These are phyloP conservation scores for Aplosporella prunicola DNA, from an alignment of 2,329 filamentous ascomycete species.

Conservation along the genomic window DNA sequence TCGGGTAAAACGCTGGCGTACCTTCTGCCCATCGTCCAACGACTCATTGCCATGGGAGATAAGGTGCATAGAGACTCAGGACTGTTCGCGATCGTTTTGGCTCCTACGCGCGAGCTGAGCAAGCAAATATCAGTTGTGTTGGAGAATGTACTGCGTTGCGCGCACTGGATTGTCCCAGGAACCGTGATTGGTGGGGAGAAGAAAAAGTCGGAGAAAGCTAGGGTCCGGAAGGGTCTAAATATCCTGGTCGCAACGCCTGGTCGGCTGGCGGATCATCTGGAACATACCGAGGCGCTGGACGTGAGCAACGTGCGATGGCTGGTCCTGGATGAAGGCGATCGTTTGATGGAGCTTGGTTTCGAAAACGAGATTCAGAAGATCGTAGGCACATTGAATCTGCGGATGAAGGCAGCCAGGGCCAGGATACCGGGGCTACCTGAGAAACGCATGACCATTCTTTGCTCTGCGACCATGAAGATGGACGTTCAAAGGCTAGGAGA, in stretches of 20 bases:
- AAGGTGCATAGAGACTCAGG: conserved; percentile 73
- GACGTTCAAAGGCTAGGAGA: conserved; percentile 89
- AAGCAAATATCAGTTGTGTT: conserved; percentile 87
- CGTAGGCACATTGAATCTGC: conserved; percentile 65
- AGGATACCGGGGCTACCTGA: conserved; percentile 59
- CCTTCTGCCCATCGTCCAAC: conserved; percentile 80
- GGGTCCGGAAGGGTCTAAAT: conserved; percentile 86
- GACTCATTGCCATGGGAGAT: conserved; percentile 62
- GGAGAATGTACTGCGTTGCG: conserved; percentile 75
- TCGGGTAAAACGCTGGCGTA: conserved; percentile 98
- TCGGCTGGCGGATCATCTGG: conserved; percentile 79
- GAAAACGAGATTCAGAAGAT: conserved; percentile 88
- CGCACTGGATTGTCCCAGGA: conserved; percentile 88
- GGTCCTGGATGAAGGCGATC: conserved; percentile 89
- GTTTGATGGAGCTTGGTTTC: conserved; percentile 97
- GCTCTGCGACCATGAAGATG: conserved; percentile 97
- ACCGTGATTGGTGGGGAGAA: conserved; percentile 67
- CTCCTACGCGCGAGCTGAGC: conserved; percentile 86
- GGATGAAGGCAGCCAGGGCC: conserved; percentile 49
- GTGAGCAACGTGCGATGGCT: conserved; percentile 88
- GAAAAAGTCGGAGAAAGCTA: conserved; percentile 80
- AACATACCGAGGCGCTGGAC: conserved; percentile 82
- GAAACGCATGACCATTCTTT: conserved; percentile 76
- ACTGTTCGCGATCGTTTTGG: conserved; percentile 86
- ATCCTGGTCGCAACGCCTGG: conserved; percentile 93